A percentile compares a stretch with the other conserved stretches of the same genome.
phyloP scores from a whole-genome alignment of 2,329 filamentous ascomycete genomes.

The Calonectria honghensis region DNA sequence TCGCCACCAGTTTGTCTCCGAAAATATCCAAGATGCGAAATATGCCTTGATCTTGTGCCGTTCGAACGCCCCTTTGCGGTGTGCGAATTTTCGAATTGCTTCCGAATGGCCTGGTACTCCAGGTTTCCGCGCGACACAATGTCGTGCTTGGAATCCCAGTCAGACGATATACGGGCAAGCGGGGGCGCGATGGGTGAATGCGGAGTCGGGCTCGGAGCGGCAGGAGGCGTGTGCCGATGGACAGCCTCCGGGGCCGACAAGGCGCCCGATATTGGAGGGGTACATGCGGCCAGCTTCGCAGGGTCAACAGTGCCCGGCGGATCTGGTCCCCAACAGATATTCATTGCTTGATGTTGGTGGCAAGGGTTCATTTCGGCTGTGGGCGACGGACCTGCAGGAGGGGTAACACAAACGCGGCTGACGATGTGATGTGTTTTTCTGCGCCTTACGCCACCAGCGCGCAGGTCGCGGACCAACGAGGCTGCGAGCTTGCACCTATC shows the following conservation, averaged over 20 bases:
- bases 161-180: conserved; percentile 4
- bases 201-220: neutral
- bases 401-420: neutral
- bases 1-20: neutral
- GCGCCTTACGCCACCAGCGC: neutral
- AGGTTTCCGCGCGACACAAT: neutral
- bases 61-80: neutral
- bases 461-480: neutral
- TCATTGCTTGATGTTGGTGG: neutral
- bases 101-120: neutral
- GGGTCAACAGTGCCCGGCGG: neutral
- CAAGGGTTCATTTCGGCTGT: neutral
- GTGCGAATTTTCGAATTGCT: conserved; percentile 1
- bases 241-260: neutral
- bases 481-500: neutral
- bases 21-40: neutral
- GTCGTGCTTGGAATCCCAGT: conserved; percentile 13
- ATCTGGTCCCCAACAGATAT: neutral
- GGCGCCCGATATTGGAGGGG: neutral
- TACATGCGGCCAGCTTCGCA: neutral
- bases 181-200: neutral
- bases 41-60: too few relatives aligned
- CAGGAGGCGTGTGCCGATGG: neutral
- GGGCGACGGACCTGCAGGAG: neutral
- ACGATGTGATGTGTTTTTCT: neutral